A percentile compares a stretch with the other conserved stretches of the same genome.
Conservation (phyloP, 2,329 filamentous ascomycete species). For the Nakataea oryzae region DNA sequence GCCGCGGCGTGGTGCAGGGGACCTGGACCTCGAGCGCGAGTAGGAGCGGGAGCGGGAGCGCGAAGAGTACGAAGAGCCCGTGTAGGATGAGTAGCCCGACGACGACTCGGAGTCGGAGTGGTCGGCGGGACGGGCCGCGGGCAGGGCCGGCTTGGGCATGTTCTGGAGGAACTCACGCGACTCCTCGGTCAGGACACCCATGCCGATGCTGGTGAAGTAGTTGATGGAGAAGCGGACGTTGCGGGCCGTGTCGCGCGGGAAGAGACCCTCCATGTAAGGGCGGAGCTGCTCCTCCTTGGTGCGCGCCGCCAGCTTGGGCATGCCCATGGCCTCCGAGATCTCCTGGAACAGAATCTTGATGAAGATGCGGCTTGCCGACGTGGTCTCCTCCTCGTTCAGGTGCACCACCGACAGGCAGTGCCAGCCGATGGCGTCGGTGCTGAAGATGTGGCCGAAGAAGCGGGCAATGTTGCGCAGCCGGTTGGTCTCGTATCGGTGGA, state of each 20-base stretch:
- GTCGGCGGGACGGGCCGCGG: conserved; percentile 40
- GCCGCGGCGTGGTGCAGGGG: conserved; percentile 13
- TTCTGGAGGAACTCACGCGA: conserved; percentile 89
- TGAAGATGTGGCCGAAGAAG: conserved; percentile 86
- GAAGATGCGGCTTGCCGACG: conserved; percentile 92
- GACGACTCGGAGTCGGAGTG: conserved; percentile 37
- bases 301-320: conserved; percentile 66
- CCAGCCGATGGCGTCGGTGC: conserved; percentile 85
- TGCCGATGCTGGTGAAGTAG: conserved; percentile 96
- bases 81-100: conserved; percentile 71
- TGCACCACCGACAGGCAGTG: conserved; percentile 77
- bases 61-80: conserved; percentile 48
- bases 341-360: conserved; percentile 97
- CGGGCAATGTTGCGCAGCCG: conserved; percentile 88
- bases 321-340: conserved; percentile 74
- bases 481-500: conserved; percentile 95
- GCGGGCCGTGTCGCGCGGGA: conserved; percentile 79
- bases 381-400: conserved; percentile 94
- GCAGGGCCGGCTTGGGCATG: conserved; percentile 73
- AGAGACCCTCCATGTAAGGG: conserved; percentile 72
- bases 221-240: conserved; percentile 98
- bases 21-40: conserved; percentile 23
- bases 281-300: conserved; percentile 71
- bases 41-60: conserved; percentile 33
- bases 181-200: conserved; percentile 88